Base-by-base conservation (phyloP, 1,284 basidiomycete genomes). In the Testicularia cyperi region DNA sequence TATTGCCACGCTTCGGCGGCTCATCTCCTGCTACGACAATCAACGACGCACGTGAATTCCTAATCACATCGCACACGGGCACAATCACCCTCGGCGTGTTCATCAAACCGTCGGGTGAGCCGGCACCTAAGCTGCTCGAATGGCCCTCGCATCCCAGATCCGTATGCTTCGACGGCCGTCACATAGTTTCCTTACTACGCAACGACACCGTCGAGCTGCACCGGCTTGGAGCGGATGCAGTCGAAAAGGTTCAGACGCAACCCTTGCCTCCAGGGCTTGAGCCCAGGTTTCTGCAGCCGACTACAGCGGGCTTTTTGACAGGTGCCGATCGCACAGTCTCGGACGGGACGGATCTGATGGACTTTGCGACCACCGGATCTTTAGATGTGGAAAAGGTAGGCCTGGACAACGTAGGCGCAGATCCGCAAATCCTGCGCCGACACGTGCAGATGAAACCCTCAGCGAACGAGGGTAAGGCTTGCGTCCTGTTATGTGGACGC, bases 101-200 rank as follows among this genome's bases (percentile, higher is more conserved):
- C 37, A 51, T 75, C 38, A 66, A 45, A 18, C 34, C 58, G 4
- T 58, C 70, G 6, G 73, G 73, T 27, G 73, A 74, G 48, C 71
- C 71, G 2, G 63, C 64, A 4, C 65, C 69, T 4, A 69, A 62
- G 40, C 47, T 75, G n/a, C 37, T 75, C 21, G 73, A 75, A 39
- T 75, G 72, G 72, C 67, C 66, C 9, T 65, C 63, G 5, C 73
- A 75, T 55, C 73, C 73, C 9, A 60, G 74, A 10, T 58, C 68
- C 4, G 54, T 75, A n/a, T 58, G 51, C 9, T 53, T 36, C n/a
- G 57, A 65, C 15, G 45, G 43, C 33, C 44, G 47, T 10, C 43
- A 66, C 27, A 39, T 75, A 18, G 46, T 66, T 21, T 68, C 72
- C 6, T 44, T 75, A 24, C 55, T 75, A 5, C 56, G 73, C 9